Base-by-base conservation (phyloP, 495 filamentous ascomycete genomes). In the Tuber microsphaerosporum region DNA sequence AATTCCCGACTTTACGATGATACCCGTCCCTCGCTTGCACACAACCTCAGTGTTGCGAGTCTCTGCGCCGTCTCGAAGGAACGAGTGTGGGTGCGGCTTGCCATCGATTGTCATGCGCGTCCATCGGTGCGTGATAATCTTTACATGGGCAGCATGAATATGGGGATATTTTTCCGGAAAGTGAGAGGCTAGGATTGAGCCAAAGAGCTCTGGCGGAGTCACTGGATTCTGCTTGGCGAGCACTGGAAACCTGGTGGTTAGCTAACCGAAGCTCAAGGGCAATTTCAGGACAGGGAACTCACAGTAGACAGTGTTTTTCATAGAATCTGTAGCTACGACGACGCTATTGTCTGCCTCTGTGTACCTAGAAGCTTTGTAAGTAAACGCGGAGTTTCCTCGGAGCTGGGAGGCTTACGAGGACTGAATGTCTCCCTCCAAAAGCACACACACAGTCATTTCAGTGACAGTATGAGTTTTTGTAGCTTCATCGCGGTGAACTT, bases 261-360 rank as follows among this genome's bases (percentile, higher is more conserved):
- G 79, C 41, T 51, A 48, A 44, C 71, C 43, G n/a, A 39, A 16
- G 26, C 4, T 17, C 14, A 31, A 45, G 48, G 39, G 19, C 17
- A 22, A 31, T 39, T 1, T 71, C 31, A 9, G 70, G 34, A 41
- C 5, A 73, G 68, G 61, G 34, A 34, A 70, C 81, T 87, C 87
- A 88, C 97, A 93, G 85, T 94, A 97, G 86, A 93, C 90, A 77
- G 94, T 97, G 86, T 99, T 97, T 86, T 99, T 99, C 87, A 97
- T 94, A 16, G 94, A 94, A 85, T 99, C 95, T 56, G 95, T 99
- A 72, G 95, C 94, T 61, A 99, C 95, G 39, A 99, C 88, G 73
- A 96, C 92, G 83, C 91, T 92, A 87, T 99, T 99, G 86, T 99
- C 95, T 81, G 93, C 94, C 82, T 89, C 84, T 75, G 94, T 99